These are phyloP conservation scores for Phaeosphaeria sp. DNA, from an alignment of 2,329 filamentous ascomycete species.

Conservation along the genomic window DNA sequence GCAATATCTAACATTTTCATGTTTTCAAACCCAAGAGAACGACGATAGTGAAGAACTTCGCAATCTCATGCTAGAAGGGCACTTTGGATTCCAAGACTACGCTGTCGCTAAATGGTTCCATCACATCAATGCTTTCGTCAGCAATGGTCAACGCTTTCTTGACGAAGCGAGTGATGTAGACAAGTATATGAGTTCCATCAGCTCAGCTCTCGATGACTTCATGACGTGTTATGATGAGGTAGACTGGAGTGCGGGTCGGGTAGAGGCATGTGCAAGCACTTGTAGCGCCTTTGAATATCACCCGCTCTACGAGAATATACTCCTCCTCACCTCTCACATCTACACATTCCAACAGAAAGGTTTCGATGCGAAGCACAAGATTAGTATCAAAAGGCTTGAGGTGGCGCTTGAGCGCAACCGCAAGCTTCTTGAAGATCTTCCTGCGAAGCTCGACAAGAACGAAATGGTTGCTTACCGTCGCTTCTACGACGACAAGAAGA, in stretches of 20 bases:
- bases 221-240: slow-evolving; percentile 22
- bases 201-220: slow-evolving; percentile 28
- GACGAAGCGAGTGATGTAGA: slow-evolving; percentile 8
- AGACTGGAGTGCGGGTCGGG: slow-evolving; percentile 16
- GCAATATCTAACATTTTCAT: slow-evolving; percentile 31
- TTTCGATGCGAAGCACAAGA: slow-evolving; percentile 33
- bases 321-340: slow-evolving; percentile 39
- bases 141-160: slow-evolving; percentile 24
- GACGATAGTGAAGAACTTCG: slow-evolving; percentile 17
- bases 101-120: slow-evolving; percentile 39
- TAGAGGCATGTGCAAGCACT: slow-evolving; percentile 17
- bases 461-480: slow-evolving; percentile 17
- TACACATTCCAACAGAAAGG: slow-evolving; percentile 39
- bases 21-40: slow-evolving; percentile 21
- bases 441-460: slow-evolving; percentile 8
- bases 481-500: slow-evolving; percentile 47
- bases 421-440: slow-evolving; percentile 34
- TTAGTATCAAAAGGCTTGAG: slow-evolving; percentile 38
- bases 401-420: slow-evolving; percentile 36
- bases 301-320: slow-evolving; percentile 26
- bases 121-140: slow-evolving; percentile 34
- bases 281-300: slow-evolving; percentile 20
- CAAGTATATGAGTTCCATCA: slow-evolving; percentile 8
- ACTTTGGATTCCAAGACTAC: slow-evolving; percentile 39
- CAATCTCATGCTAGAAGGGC: slow-evolving; percentile 18